Base-by-base conservation (phyloP, 345 rosid species). In the Draba incana region DNA sequence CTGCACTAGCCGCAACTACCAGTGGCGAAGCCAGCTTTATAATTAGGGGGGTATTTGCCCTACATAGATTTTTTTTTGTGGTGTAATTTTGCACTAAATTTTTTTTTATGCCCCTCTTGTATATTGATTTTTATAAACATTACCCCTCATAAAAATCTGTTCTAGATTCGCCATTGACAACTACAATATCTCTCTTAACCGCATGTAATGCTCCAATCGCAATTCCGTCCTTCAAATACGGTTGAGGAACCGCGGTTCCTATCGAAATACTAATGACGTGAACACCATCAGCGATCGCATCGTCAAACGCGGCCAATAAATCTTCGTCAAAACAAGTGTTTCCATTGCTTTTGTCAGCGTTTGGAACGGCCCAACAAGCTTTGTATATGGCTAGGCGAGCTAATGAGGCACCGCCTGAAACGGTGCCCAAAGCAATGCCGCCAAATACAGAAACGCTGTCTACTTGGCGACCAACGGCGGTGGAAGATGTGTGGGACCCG, bases 401-500 rank as follows among this genome's bases (percentile, higher is more conserved):
- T 0, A 78, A 44, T 0, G 96, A 88, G 0, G 96, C 93, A 0
- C 94, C 92, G 0, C 92, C 98, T 0, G 81, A 72, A 41, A 87
- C 85, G 0, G 86, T 81, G 35, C 98, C 98, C n/a, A 3, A 11
- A 2, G 84, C 96, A 0, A 80, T 81, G 3, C 93, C 88, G 2
- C 85, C 88, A 0, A 79, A 65, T 23, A 83, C 81, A 0, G 81
- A 75, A 2, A 71, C 80, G 0, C 66, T 30, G 0, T 39, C 58
- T 6, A 91, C 91, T 12, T 52, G 74, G 13, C 78, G 72, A 0
- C 96, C 92, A 1, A 82, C 87, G 0, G 77, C 91, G 0, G 81
- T 91, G 65, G 97, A 91, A 1, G 96, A 83, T 0, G 88, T 84
- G 76, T 91, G 96, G 27, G 89, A 79, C 8, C 96, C 96, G 23